Conservation (phyloP, 306 rosid genomes). For the Luffa acutangula region DNA sequence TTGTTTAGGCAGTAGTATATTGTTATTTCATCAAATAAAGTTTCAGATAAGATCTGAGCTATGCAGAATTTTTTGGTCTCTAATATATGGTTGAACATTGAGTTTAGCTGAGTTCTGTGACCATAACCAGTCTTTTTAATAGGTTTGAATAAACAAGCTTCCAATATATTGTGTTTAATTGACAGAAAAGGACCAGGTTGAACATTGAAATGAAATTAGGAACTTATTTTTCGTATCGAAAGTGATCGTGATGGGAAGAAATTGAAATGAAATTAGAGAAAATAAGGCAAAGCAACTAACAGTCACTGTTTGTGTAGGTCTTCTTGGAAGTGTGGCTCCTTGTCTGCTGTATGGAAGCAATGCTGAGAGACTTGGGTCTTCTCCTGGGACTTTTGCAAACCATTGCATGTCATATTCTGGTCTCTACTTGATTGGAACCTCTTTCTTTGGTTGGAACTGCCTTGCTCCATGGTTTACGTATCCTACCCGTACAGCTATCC, state of each 20-base stretch:
- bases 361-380: conserved; percentile 68
- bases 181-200: not conserved
- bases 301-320: conserved; percentile 34
- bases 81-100: not conserved
- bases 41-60: not conserved
- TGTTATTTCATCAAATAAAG: not conserved
- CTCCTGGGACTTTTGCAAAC: conserved; percentile 60
- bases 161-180: not conserved
- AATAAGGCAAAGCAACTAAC: not conserved
- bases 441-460: conserved; percentile 61
- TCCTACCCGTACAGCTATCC: conserved; percentile 69
- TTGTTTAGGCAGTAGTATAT: not conserved
- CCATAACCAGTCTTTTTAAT: not conserved
- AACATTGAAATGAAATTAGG: not conserved
- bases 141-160: not conserved
- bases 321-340: conserved; percentile 93
- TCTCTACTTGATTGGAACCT: conserved; percentile 55
- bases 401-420: conserved; percentile 74
- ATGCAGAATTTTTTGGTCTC: not conserved
- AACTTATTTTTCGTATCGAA: not conserved
- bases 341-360: conserved; percentile 91
- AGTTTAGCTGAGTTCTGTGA: not conserved
- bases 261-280: not conserved
- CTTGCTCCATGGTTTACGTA: conserved; percentile 83
- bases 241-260: not conserved